A percentile compares a stretch with the other conserved stretches of the same genome.
These are phyloP conservation scores for Naganishia vishniacii DNA, from an alignment of 768 basidiomycete species.

Conservation along the genomic window DNA sequence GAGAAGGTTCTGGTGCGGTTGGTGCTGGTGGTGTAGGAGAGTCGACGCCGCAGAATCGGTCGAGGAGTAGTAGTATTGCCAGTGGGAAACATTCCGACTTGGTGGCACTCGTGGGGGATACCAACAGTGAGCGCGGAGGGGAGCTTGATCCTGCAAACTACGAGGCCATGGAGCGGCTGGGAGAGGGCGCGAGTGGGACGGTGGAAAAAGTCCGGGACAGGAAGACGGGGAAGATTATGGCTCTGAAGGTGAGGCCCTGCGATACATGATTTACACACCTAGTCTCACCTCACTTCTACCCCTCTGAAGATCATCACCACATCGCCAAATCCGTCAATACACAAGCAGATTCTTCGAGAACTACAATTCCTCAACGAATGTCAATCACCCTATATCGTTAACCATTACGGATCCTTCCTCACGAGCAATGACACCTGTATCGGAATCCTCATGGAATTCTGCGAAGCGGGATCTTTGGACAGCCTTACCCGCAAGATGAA, in stretches of 20 bases:
- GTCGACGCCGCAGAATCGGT: slow-evolving; percentile 19
- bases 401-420: slow-evolving; percentile 49
- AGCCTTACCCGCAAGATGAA: slow-evolving; percentile 40
- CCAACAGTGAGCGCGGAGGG: slow-evolving; percentile 5
- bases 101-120: not conserved
- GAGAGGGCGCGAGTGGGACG: slow-evolving; percentile 48
- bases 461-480: slow-evolving; percentile 48
- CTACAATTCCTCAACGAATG: slow-evolving; percentile 48
- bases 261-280: not conserved
- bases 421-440: slow-evolving; percentile 45
- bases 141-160: slow-evolving; percentile 37
- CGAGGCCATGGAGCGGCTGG: slow-evolving; percentile 38
- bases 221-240: slow-evolving; percentile 45
- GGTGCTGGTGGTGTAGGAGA: not conserved
- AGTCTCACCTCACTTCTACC: not conserved
- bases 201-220: slow-evolving; percentile 45
- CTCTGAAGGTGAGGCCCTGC: slow-evolving; percentile 45
- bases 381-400: slow-evolving; percentile 47
- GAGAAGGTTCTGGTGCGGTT: too few species aligned
- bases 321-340: slow-evolving; percentile 48
- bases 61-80: slow-evolving; percentile 28
- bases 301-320: slow-evolving; percentile 44
- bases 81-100: slow-evolving; percentile 6
- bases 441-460: slow-evolving; percentile 50
- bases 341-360: slow-evolving; percentile 49